Base-by-base conservation (phyloP, 2,329 filamentous ascomycete species). In the Aspergillus piperis region DNA sequence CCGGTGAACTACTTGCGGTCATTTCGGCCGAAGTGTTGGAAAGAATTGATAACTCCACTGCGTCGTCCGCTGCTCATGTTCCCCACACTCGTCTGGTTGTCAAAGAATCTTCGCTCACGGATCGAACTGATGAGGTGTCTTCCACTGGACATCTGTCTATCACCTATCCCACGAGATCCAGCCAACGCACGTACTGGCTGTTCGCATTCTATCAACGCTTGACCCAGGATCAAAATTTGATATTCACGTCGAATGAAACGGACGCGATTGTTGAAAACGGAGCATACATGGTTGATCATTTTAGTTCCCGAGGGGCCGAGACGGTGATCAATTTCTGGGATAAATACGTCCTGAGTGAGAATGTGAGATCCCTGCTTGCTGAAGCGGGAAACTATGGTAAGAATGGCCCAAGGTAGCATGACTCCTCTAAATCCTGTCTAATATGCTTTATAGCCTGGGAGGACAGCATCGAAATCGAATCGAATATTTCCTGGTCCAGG, bases 241-340 rank as follows among this genome's bases (percentile, higher is more conserved):
- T 10, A 30, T 30, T 10, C 27, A 30, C 27, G 8, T 39, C 19
- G 1, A 36, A 57, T n/a, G 6, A 10, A 1, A 30, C 27, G 3
- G 54, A 2, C 3, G 54, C 30, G 2, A 50, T 61, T 21, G 53
- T 71, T 17, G 66, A 75, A 19, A 77, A 77, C 58, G 76, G 76
- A 3, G 78, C 75, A 1, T 77, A 67, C 53, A 68, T 68, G 3
- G 75, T 77, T 3, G 76, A 78, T 62, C 77, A 81, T 62, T 81
- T 77, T 62, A 76, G 71, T 10, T 57, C 68, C 2, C 56, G 57
- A 0, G 79, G 79, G 3, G 79, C 79, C 0, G 63, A 72, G 47
- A 67, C 69, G 0, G 66, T 71, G 1, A 75, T 68, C 0, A 60
- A 75, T 8, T 81, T 80, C 58, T 77, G 73, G 73, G 75, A 80